Evolutionary conservation across 148 eudicot genomes (phyloP).

Genomic region (Fagopyrum esculentum): DNA sequence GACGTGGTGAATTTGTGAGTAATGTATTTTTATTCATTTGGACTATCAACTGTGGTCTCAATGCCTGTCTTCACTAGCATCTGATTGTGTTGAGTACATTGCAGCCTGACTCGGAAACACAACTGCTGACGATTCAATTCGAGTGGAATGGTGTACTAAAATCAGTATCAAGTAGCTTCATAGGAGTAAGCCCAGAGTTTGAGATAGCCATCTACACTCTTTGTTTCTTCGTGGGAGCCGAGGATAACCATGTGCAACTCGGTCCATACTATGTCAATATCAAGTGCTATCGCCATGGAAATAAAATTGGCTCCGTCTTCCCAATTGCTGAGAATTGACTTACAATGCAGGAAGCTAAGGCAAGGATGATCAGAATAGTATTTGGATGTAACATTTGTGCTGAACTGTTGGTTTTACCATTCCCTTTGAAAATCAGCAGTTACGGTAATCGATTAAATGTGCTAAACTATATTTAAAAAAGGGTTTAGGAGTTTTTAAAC

Average conservation of each 20-base stretch:
- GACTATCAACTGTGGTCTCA: no score
- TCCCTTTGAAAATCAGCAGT: no score
- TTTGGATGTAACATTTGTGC: no score
- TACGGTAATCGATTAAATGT: no score
- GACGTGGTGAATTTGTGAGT: slow-evolving; percentile 68
- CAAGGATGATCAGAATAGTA: no score
- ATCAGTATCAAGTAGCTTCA: slow-evolving; percentile 70
- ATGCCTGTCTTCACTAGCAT: neutral
- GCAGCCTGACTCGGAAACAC: slow-evolving; percentile 94
- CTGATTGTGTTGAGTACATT: slow-evolving; percentile 12
- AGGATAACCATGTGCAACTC: slow-evolving; percentile 68
- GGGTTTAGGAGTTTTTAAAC: no score
- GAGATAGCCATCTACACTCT: slow-evolving; percentile 86
- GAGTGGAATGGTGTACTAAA: slow-evolving; percentile 95
- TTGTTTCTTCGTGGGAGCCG: slow-evolving; percentile 73
- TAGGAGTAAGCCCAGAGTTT: slow-evolving; percentile 96
- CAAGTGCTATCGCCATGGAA: slow-evolving; percentile 78
- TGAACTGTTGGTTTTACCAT: no score
- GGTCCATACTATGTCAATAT: slow-evolving; percentile 89
- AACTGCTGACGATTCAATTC: slow-evolving; percentile 79
- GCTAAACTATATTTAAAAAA: no score
- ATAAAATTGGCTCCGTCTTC: slow-evolving; percentile 81
- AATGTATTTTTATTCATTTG: neutral
- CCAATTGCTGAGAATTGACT: slow-evolving; percentile 62
- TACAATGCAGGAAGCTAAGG: neutral